Percentiles rank a stretch among this genome's conserved stretches.
phyloP scores from a whole-genome alignment of 495 filamentous ascomycete genomes.

The Hyphodiscus hymeniophilus region DNA sequence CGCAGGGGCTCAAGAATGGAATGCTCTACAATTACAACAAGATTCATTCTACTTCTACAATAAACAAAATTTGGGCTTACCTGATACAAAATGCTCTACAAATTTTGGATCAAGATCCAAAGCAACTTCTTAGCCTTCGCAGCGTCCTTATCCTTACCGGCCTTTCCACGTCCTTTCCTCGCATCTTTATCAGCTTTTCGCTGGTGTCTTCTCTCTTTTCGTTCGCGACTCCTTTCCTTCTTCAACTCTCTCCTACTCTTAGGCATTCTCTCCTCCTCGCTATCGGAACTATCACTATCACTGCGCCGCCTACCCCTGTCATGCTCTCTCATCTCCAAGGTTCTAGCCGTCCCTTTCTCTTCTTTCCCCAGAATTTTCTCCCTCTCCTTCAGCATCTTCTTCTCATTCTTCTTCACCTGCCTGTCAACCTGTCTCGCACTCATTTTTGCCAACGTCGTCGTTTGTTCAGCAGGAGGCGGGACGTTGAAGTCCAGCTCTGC shows the following conservation, averaged over 20 bases:
- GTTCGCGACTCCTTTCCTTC: not conserved
- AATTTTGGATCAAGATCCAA: conserved; percentile 7
- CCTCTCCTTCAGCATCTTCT: not conserved
- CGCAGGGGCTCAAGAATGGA: too few relatives aligned
- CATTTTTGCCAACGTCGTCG: not conserved
- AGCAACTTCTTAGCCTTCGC: not conserved
- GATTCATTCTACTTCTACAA: too few relatives aligned
- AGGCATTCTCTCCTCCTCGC: not conserved
- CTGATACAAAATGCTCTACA: too few relatives aligned
- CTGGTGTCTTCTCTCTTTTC: not conserved
- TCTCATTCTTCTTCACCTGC: conserved; percentile 1
- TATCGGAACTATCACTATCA: not conserved
- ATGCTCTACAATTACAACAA: too few relatives aligned
- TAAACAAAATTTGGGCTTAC: too few relatives aligned
- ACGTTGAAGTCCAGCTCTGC: conserved; percentile 24
- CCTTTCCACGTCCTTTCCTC: not conserved
- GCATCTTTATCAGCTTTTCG: not conserved
- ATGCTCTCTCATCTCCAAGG: not conserved
- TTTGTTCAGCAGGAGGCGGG: conserved; percentile 9
- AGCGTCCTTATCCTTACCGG: not conserved
- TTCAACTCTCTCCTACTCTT: not conserved
- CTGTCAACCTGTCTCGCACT: not conserved
- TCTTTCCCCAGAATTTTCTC: not conserved
- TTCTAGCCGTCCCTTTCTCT: not conserved
- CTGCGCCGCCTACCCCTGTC: not conserved